Percentiles rank a stretch among this genome's conserved stretches.
Conservation (phyloP, 192 early-diverging fungal species). For the Diversispora eburnea region DNA sequence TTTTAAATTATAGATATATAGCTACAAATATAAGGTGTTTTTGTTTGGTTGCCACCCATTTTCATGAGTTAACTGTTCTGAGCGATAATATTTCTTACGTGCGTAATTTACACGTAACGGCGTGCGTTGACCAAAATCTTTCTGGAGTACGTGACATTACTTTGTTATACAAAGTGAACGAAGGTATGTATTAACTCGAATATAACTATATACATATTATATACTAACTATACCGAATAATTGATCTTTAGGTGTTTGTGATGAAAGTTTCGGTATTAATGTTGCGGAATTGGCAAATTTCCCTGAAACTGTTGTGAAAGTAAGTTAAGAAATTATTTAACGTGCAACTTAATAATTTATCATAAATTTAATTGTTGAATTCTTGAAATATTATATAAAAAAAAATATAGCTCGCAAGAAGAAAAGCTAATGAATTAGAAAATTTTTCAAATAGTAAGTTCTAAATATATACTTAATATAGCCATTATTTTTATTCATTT, state of each 20-base stretch:
- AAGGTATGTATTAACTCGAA: conserved; percentile 44
- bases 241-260: conserved; percentile 63
- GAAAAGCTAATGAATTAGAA: conserved; percentile 86
- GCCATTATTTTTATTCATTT: conserved; percentile 3
- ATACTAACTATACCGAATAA: conserved; percentile 6
- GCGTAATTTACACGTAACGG: conserved; percentile 87
- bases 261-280: conserved; percentile 98
- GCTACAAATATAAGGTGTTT: conserved; percentile 64
- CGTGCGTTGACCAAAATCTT: conserved; percentile 43
- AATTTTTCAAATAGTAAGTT: conserved; percentile 51
- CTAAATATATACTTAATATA: background rate
- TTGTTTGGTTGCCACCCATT: conserved; percentile 94
- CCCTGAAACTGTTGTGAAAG: conserved; percentile 69
- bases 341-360: background rate
- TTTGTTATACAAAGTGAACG: conserved; percentile 85
- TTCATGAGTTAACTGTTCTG: conserved; percentile 92
- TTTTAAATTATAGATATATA: conserved; percentile 56
- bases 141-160: conserved; percentile 63
- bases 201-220: background rate
- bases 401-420: conserved; percentile 61
- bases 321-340: background rate
- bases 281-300: conserved; percentile 94
- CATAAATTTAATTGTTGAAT: background rate
- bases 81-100: conserved; percentile 67
- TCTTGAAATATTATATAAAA: background rate